Evolutionary conservation across 164 flowering plant species (phyloP), one percentile per base, ranked within the genome.

Genomic region (Liquidambar formosana): DNA sequence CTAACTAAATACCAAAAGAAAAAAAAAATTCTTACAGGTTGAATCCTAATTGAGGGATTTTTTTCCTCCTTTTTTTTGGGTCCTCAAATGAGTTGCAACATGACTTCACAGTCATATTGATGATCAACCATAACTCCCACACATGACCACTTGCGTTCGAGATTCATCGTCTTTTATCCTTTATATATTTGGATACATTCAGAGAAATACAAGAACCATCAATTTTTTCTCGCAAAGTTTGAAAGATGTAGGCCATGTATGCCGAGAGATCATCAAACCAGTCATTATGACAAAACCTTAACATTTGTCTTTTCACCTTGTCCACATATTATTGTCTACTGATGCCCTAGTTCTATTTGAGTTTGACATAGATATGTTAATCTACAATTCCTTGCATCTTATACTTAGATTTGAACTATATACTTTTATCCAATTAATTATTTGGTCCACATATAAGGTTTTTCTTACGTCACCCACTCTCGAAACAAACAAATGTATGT

Each of bases 281-380:
- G 74, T 66, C 80, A 71, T 69, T 19, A 69, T 80, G 71, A 74
- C 80, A 69, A 74, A 77, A 74, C 83, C 83, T 77, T 77, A 80
- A 80, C 72, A 57, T 74, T 54, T 77, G 80, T 77, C 80, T 77
- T 80, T 71, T 74, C 78, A 72, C 67, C 62, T 73, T 71, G 83
- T 80, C 83, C 71, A 22, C 60, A 67, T 68, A 44, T 58, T 38
- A 58, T 61, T 27, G 56, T 53, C 52, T 52, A 49, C 21, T 52
- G 49, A 46, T 33, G 41, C 41, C 41, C 6, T 33, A 33, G n/a
- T n/a, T n/a, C n/a, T n/a, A n/a, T n/a, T n/a, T n/a, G n/a, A n/a
- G n/a, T n/a, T n/a, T n/a, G n/a, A n/a, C n/a, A n/a, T n/a, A n/a
- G n/a, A n/a, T n/a, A n/a, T n/a, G n/a, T n/a, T n/a, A n/a, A n/a